Evolutionary conservation across 164 flowering plant genomes (phyloP), one percentile per base, ranked within the genome.

Genomic region (Hamamelis virginiana): DNA sequence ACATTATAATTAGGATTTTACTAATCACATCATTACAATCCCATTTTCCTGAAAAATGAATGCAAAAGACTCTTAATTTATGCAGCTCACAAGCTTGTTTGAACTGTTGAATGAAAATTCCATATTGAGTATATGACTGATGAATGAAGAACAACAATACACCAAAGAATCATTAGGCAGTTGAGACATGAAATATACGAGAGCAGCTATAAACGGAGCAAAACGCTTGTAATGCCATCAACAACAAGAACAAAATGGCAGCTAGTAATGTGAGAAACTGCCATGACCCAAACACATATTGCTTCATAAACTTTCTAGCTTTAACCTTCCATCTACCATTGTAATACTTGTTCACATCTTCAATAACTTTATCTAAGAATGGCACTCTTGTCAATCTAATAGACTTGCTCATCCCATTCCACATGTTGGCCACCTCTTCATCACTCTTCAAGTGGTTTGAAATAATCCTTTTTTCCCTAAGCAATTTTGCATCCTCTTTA

Each of bases 321-420:
- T 74, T 84, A 15, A 85, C 81, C 53, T 59, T 83, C 92, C 91
- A 90, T n/a, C 74, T 72, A 0, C 78, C 63, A 46, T 67, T 62
- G 19, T 86, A 81, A 66, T 83, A 76, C 79, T 78, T 80, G 80
- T 88, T 90, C 59, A 90, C 85, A 75, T 90, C 89, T 76, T 82
- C 88, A 59, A 87, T 88, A 68, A 74, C 82, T 67, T 82, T 80
- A 55, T 88, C 91, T 18, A 90, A 61, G 38, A 75, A 78, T 1
- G 78, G 72, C 63, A 88, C 91, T 75, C 76, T 90, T 3, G 89
- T 90, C 67, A 86, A 67, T 62, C 86, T 84, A 18, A 86, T 68
- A 0, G 90, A 86, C 71, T 72, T 86, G 64, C 84, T 87, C 96
- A 90, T 88, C 62, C 90, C 89, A 64, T 88, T 90, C 91, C 92